Base-by-base conservation (phyloP, 2,329 filamentous ascomycete genomes). In the Emmonsia crescens region DNA sequence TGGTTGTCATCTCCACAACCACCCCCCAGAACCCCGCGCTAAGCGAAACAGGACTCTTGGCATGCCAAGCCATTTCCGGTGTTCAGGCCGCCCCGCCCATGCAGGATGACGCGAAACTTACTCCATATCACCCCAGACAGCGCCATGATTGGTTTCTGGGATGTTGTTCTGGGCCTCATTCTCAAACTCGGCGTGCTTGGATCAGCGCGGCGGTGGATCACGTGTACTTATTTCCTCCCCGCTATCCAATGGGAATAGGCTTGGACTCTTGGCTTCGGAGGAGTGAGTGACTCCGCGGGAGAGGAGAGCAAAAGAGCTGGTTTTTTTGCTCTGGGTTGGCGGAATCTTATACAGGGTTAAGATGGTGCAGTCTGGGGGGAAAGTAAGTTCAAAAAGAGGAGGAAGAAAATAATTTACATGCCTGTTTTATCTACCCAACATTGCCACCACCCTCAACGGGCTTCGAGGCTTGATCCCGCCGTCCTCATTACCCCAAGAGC, bases 151-250 rank as follows among this genome's bases (percentile, higher is more conserved):
- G 49, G 49, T n/a, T 29, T 31, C 14, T 31, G 29, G 5, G 24
- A n/a, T 19, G 1, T 52, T 16, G n/a, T n/a, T 36, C 29, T 38
- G 51, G 31, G 29, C 51, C 9, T 24, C n/a, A 0, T 31, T 31
- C 8, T 5, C 49, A 31, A 10, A n/a, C 5, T 2, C 10, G 12
- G 21, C 24, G 48, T 27, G 29, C 51, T 10, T 33, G 51, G 51
- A 54, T 54, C 51, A 36, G 51, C 48, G 51, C 16, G 33, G n/a
- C 52, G n/a, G 52, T 55, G 52, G 31, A 24, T 55, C 52, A 55
- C 52, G 52, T 55, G 52, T 31, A 10, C 0, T 16, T 1, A 1
- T 8, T 55, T 38, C 33, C 33, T 33, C 52, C 4, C 27, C 52
- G 31, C 52, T 38, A 10, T 6, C 52, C 31, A 55, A 55, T 55